Base-by-base conservation (phyloP, 495 filamentous ascomycete genomes). In the Talaromyces thailandensis region DNA sequence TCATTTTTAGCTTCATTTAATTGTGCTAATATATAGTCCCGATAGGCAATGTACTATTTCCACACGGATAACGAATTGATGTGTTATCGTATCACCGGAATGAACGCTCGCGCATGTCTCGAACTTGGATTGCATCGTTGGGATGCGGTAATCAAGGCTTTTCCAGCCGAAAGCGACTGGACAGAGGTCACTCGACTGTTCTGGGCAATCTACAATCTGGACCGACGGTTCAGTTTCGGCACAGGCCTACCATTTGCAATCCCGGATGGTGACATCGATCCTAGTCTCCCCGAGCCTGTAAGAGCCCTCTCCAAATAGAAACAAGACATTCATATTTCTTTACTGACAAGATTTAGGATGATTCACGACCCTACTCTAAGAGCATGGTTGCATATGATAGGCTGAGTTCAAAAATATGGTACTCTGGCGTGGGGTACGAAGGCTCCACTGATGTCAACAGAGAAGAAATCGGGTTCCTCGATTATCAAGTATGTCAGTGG, bases 261-360 rank as follows among this genome's bases (percentile, higher is more conserved):
- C 45, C 88, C 91, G 64, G 91, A 96, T 66, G 82, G 88, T 48
- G 90, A 93, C 73, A 89, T 96, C 62, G 91, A 96, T 65, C 85
- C 88, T 0, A 83, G 81, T 53, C 70, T 95, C 32, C 88, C 88
- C 3, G 86, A 87, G 64, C 91, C 91, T 35, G 90, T 92, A 76
- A 79, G 69, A 23, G 24, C 45, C 14, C 6, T 26, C 6, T n/a
- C n/a, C n/a, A n/a, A n/a, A n/a, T n/a, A n/a, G n/a, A n/a, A n/a
- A n/a, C n/a, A n/a, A n/a, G n/a, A 40, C 62, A 25, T 56, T 1
- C 12, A n/a, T 12, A 25, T 28, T 9, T 26, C 51, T 1, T 56
- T 24, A 71, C 55, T 64, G 18, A 26, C 56, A 50, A n/a, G 31
- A 14, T 26, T 21, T 67, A 91, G 88, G 84, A 89, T 59, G 77